phyloP scores from a whole-genome alignment of 306 rosid species.

The Prosopis cineraria region DNA sequence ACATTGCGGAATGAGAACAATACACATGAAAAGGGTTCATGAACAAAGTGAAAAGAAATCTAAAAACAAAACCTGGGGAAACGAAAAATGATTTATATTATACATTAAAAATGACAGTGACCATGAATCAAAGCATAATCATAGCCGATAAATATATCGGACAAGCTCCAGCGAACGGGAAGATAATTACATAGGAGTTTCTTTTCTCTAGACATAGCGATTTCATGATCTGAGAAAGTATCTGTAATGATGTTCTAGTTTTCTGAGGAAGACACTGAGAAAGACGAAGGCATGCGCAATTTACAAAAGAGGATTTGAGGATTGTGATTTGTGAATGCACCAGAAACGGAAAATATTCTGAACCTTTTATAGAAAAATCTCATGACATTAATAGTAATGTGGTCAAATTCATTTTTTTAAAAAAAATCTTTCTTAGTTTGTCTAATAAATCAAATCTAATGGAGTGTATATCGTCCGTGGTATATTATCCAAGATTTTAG shows the following conservation, averaged over 20 bases:
- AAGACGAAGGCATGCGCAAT: background rate
- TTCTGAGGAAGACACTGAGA: background rate
- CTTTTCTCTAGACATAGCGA: background rate
- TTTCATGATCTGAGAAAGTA: conserved; percentile 28
- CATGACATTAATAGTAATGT: background rate
- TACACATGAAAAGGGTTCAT: too few relatives aligned
- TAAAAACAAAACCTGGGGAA: background rate
- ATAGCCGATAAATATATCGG: background rate
- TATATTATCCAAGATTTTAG: background rate
- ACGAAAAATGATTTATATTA: background rate
- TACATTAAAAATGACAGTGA: background rate
- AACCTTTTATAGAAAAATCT: background rate
- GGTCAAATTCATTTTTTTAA: background rate
- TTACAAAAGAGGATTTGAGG: background rate
- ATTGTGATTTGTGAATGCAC: background rate
- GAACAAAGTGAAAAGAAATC: background rate
- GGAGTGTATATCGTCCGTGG: background rate
- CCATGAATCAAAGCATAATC: background rate
- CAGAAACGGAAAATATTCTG: background rate
- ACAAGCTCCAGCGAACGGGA: background rate
- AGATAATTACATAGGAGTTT: conserved; percentile 36
- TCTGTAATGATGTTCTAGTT: background rate
- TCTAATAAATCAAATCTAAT: background rate
- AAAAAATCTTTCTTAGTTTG: background rate
- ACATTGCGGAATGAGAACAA: background rate